Conservation (phyloP, 129 eudicot species). For the Erigeron canadensis region DNA sequence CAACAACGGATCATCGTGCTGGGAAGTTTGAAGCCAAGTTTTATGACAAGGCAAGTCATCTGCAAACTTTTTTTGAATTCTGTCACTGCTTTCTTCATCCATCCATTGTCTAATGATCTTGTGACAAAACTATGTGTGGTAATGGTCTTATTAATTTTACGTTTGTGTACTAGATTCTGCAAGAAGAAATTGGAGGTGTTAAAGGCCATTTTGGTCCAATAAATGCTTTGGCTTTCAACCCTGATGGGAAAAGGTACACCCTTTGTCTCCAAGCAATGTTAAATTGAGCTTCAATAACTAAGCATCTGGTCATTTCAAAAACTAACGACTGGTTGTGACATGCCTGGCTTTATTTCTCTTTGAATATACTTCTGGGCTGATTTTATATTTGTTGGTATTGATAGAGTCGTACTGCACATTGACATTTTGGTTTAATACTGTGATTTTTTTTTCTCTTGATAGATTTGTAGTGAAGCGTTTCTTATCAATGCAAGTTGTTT, state of each 20-base stretch:
- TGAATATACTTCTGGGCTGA: no score
- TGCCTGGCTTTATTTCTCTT: background rate
- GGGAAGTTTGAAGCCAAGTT: conserved; percentile 98
- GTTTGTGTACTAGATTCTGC: conserved; percentile 50
- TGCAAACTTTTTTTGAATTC: background rate
- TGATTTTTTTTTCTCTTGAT: no score
- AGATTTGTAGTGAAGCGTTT: no score
- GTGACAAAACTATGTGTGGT: background rate
- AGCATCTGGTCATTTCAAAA: background rate
- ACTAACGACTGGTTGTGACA: background rate
- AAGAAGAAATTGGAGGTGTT: conserved; percentile 86
- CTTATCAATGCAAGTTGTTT: no score
- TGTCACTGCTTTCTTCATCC: background rate
- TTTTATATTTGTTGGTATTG: no score
- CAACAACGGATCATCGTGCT: conserved; percentile 97
- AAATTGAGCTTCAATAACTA: background rate
- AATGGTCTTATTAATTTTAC: background rate
- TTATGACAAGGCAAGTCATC: conserved; percentile 70
- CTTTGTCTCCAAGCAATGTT: background rate
- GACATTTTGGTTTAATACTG: no score
- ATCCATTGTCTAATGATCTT: background rate
- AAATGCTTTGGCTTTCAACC: conserved; percentile 95
- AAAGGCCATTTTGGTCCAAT: conserved; percentile 97
- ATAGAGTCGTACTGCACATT: no score
- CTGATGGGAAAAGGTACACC: conserved; percentile 84